phyloP scores from a whole-genome alignment of 1,284 basidiomycete species.

The Porodaedalea pini region DNA sequence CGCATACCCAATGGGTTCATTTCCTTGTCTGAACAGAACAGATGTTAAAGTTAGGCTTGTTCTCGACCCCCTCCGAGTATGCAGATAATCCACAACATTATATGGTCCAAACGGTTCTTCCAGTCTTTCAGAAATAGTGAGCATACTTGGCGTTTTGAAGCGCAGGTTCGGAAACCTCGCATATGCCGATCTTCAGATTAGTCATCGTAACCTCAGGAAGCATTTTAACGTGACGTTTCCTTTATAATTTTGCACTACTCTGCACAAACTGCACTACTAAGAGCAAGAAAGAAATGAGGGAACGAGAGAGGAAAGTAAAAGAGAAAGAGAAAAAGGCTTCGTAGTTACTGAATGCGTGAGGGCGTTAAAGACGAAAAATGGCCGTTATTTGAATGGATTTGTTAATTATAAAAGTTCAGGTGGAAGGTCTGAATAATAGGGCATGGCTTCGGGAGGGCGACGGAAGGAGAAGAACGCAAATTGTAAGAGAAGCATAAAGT shows the following conservation, averaged over 20 bases:
- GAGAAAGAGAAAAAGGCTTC: too few species aligned
- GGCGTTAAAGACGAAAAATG: too few species aligned
- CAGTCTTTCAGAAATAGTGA: neutral
- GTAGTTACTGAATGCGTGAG: too few species aligned
- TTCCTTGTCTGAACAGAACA: constrained; percentile 5
- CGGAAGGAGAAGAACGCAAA: too few species aligned
- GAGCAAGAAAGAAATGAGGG: too few species aligned
- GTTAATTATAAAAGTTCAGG: too few species aligned
- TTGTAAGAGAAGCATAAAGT: too few species aligned
- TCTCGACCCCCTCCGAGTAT: neutral
- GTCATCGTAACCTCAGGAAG: neutral
- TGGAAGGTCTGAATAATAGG: too few species aligned
- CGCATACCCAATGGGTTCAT: constrained; percentile 7
- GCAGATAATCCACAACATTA: neutral
- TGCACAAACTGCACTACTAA: neutral
- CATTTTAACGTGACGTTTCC: neutral
- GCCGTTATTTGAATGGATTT: too few species aligned
- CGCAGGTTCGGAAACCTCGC: neutral
- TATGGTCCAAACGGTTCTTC: constrained; percentile 8
- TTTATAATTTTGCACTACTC: neutral
- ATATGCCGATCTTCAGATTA: neutral
- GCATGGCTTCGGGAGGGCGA: too few species aligned
- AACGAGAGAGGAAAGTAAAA: too few species aligned
- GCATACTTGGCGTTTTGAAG: neutral
- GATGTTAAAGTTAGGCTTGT: neutral